phyloP scores from a whole-genome alignment of 2,329 filamentous ascomycete genomes.

The Aspergillus awamori region DNA sequence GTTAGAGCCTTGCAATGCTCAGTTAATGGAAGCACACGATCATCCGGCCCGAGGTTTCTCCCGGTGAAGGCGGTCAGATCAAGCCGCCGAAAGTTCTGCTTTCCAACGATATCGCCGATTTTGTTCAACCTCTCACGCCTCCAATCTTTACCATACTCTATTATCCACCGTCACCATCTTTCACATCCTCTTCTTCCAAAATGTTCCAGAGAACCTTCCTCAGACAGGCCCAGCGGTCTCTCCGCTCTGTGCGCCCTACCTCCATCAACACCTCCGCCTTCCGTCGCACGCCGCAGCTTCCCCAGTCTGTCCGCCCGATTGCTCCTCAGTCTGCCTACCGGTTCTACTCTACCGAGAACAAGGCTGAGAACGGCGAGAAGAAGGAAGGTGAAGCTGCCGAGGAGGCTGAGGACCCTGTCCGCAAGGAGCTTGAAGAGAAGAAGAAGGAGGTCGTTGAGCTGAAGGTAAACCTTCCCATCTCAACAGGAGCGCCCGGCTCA shows the following conservation, averaged over 20 bases:
- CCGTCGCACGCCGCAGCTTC: constrained; percentile 38
- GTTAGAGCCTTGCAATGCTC: background rate
- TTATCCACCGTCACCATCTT: constrained; percentile 9
- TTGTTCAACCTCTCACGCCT: constrained; percentile 6
- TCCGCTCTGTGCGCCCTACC: constrained; percentile 36
- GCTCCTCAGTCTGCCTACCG: constrained; percentile 38
- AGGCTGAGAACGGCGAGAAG: constrained; percentile 41
- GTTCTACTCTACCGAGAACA: constrained; percentile 50
- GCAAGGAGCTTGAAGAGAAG: constrained; percentile 71
- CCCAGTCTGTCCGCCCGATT: constrained; percentile 37
- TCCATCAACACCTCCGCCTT: constrained; percentile 37
- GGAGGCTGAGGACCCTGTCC: constrained; percentile 51
- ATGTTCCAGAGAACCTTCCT: constrained; percentile 50
- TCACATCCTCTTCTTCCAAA: constrained; percentile 16
- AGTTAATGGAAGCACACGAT: background rate
- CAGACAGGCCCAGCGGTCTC: constrained; percentile 46
- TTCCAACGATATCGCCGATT: constrained; percentile 18
- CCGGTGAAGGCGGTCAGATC: constrained; percentile 21
- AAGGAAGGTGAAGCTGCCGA: constrained; percentile 44
- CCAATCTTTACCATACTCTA: background rate
- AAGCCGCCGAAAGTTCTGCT: constrained; percentile 22
- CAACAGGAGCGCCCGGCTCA: background rate
- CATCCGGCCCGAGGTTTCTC: constrained; percentile 18
- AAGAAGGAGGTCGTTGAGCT: constrained; percentile 75
- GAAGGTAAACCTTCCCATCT: constrained; percentile 65